Evolutionary conservation across 345 rosid genomes (phyloP), one percentile per base, ranked within the genome.

Genomic region (Euphorbia pulcherrima): DNA sequence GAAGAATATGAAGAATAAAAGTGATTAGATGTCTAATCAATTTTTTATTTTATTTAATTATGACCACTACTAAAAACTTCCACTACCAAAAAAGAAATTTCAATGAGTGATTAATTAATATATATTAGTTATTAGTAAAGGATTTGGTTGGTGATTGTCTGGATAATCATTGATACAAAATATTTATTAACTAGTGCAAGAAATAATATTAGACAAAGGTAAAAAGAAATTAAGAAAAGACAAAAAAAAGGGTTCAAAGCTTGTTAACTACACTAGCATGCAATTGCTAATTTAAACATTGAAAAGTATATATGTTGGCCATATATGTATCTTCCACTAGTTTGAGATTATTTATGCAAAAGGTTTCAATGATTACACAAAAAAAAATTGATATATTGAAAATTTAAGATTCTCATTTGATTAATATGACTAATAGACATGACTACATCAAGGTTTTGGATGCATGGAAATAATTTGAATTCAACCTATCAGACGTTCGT

Each of bases 21-120:
- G 1, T 20, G 13, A 20, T 11, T 2, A 10, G 27, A 14, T 68
- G 67, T 68, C 0, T 57, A 21, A 73, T 73, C 72, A 67, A 44
- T 14, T 44, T 67, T 44, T 44, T 21, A 8, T 33, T 33, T 33
- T 33, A 2, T 33, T 7, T n/a, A n/a, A n/a, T 33, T 33, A 47
- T 46, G 10, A 37, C 30, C 72, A 71, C 60, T 54, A 71, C 61
- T 56, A 27, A 77, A 67, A 8, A 67, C 4, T 53, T 30, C 74
- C 71, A 75, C 74, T 65, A 29, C 29, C 54, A 24, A 52, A 63
- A 74, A 47, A 46, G 18, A 5, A n/a, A 24, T 0, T 52, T 40
- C 17, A 44, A 63, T 46, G 13, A 13, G n/a, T 27, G 4, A 63
- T 26, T 44, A 44, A 26, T 21, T 8, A 35, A 61, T 44, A 24